Percentiles rank a stretch among this genome's conserved stretches.
Conservation (phyloP, 257 asterid species). For the Solanum infundibuliforme region DNA sequence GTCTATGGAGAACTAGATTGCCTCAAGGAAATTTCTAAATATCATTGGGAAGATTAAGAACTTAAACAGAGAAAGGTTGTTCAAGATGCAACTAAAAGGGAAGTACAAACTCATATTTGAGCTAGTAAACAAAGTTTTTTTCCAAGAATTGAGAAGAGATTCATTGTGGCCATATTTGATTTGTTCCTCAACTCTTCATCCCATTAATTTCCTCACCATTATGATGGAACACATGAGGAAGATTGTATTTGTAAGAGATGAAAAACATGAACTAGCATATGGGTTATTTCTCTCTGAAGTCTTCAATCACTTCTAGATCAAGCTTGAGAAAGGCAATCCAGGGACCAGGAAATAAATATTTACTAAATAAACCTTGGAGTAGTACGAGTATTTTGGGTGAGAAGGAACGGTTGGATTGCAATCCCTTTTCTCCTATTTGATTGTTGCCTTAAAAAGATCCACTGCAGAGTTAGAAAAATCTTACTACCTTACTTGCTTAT, state of each 20-base stretch:
- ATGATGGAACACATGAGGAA: not conserved
- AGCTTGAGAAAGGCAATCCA: not conserved
- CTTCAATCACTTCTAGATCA: no score
- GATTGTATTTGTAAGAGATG: not conserved
- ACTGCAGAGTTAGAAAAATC: no score
- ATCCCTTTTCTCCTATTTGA: not conserved
- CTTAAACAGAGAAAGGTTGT: not conserved
- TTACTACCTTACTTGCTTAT: not conserved
- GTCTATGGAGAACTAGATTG: no score
- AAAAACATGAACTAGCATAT: not conserved
- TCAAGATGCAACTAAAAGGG: not conserved
- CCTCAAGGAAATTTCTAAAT: not conserved
- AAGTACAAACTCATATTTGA: not conserved
- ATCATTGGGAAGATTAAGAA: not conserved
- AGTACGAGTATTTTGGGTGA: not conserved
- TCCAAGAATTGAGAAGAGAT: not conserved
- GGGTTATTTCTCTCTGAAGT: no score
- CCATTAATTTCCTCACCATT: not conserved
- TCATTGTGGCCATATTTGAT: not conserved
- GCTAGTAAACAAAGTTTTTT: not conserved
- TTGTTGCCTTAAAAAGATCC: not conserved
- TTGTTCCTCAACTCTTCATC: not conserved
- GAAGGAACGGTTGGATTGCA: not conserved
- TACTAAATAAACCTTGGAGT: not conserved
- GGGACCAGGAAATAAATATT: not conserved